A percentile compares a stretch with the other conserved stretches of the same genome.
These are phyloP conservation scores for Ophiostoma tasmaniense DNA, from an alignment of 2,329 filamentous ascomycete genomes.

Conservation along the genomic window DNA sequence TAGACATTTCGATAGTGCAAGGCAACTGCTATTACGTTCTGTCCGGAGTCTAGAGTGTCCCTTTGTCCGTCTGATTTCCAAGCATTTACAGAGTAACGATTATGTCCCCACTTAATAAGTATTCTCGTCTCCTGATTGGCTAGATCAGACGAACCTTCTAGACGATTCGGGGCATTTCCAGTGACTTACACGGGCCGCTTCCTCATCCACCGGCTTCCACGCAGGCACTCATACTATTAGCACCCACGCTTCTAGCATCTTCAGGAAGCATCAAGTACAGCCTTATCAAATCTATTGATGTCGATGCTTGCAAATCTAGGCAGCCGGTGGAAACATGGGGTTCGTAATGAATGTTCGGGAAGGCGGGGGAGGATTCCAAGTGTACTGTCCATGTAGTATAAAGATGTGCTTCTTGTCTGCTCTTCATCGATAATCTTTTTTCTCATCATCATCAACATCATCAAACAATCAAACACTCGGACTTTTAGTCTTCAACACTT, in stretches of 20 bases:
- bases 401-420: background rate
- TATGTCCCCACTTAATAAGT: background rate
- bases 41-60: background rate
- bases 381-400: background rate
- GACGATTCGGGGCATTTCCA: background rate
- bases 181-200: slow-evolving; percentile 1
- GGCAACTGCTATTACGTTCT: background rate
- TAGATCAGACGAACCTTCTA: background rate
- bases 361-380: background rate
- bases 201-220: background rate
- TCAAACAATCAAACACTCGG: background rate
- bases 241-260: slow-evolving; percentile 2
- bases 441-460: slow-evolving; percentile 5
- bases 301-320: background rate
- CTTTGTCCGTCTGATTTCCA: background rate
- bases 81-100: background rate
- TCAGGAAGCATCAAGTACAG: slow-evolving; percentile 2
- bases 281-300: background rate
- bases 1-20: no score
- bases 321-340: background rate
- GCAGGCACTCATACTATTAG: background rate
- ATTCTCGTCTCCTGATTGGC: background rate
- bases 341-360: background rate
- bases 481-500: background rate
- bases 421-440: background rate